These are phyloP conservation scores for Fusarium sp. DNA, from an alignment of 2,329 filamentous ascomycete species.

Conservation along the genomic window DNA sequence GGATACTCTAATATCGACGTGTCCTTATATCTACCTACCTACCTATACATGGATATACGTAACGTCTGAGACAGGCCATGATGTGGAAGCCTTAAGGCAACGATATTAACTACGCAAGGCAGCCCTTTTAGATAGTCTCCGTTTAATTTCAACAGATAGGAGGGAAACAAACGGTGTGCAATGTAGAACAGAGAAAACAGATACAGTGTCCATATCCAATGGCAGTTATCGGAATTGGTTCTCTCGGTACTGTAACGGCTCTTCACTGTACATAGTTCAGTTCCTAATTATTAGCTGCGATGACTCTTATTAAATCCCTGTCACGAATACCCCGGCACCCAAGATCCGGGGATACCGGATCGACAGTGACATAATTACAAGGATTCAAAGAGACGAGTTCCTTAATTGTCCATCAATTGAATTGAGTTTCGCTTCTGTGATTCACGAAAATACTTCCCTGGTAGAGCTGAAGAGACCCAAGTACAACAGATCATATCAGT, in stretches of 20 bases:
- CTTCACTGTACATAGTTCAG: not conserved
- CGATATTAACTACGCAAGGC: slow-evolving; percentile 25
- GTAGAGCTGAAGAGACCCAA: not conserved
- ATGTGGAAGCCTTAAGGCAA: slow-evolving; percentile 36
- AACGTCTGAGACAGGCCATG: slow-evolving; percentile 4
- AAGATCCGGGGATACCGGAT: slow-evolving; percentile 31
- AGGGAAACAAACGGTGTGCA: slow-evolving; percentile 18
- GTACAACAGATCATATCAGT: not conserved
- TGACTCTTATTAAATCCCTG: slow-evolving; percentile 28
- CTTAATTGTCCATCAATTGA: not conserved
- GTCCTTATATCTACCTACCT: not conserved
- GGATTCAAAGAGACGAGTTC: slow-evolving; percentile 15
- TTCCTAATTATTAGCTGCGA: slow-evolving; percentile 7
- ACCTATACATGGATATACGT: slow-evolving; percentile 10
- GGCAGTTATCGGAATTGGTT: not conserved
- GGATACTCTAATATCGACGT: slow-evolving; percentile 7
- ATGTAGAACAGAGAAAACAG: not conserved
- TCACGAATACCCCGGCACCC: slow-evolving; percentile 30
- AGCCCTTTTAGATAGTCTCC: slow-evolving; percentile 15
- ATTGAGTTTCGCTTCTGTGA: not conserved
- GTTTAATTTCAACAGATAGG: slow-evolving; percentile 4
- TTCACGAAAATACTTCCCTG: not conserved
- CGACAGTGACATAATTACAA: slow-evolving; percentile 6
- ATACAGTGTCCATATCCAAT: not conserved
- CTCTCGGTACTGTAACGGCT: not conserved